phyloP scores from a whole-genome alignment of 441 rosid species.

The Breynia disticha region DNA sequence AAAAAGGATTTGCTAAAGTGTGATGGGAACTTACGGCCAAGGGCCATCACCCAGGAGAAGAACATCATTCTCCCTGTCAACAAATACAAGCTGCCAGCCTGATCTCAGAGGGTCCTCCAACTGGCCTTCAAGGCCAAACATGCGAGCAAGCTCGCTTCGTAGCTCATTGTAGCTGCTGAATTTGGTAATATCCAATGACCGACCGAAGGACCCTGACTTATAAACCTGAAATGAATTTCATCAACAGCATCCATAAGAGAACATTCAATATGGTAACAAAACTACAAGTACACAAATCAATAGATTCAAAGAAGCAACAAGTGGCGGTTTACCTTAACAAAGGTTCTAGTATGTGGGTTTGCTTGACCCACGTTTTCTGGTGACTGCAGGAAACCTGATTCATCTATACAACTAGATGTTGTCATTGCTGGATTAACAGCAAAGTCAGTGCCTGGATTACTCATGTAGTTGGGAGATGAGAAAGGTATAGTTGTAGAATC shows the following conservation, averaged over 20 bases:
- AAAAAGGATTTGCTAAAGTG: no score
- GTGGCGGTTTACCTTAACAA: conserved; percentile 75
- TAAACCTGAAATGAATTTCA: conserved; percentile 19
- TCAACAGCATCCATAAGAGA: conserved; percentile 8
- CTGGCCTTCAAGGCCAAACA: conserved; percentile 95
- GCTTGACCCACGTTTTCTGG: conserved; percentile 60
- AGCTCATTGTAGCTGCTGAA: conserved; percentile 72
- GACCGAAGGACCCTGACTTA: conserved; percentile 26
- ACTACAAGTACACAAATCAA: not conserved
- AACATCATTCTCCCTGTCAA: conserved; percentile 93
- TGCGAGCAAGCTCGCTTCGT: conserved; percentile 72
- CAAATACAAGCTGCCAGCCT: conserved; percentile 99
- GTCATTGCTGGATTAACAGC: conserved; percentile 63
- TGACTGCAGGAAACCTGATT: conserved; percentile 74
- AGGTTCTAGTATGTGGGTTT: conserved; percentile 57
- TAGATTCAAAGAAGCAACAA: not conserved
- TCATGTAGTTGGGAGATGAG: conserved; percentile 52
- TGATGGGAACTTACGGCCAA: conserved; percentile 92
- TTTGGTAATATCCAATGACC: conserved; percentile 29
- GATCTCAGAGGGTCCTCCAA: conserved; percentile 97
- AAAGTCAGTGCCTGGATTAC: conserved; percentile 49
- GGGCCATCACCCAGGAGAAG: conserved; percentile 99
- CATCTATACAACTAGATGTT: conserved; percentile 70
- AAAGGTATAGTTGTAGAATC: conserved; percentile 59
- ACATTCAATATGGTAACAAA: not conserved